A percentile compares a stretch with the other conserved stretches of the same genome.
Evolutionary conservation across 306 rosid species (phyloP).

Genomic region (Mimosa pudica): DNA sequence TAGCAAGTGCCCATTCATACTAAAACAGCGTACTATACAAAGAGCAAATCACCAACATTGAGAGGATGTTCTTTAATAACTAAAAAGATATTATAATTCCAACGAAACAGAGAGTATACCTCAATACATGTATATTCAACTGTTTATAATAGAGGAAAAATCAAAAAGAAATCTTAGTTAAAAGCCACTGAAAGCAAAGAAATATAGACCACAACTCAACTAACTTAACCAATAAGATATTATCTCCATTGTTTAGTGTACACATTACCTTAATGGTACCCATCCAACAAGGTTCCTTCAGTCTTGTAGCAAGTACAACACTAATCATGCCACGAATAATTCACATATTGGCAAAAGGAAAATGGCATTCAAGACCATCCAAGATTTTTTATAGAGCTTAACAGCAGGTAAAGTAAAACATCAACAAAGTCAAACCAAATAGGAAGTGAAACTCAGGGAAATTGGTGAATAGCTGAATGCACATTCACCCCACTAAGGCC

Average conservation of each 20-base stretch:
- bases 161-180: neutral
- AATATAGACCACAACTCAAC: slow-evolving; percentile 2
- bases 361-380: neutral
- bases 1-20: neutral
- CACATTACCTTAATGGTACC: neutral
- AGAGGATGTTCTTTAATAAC: neutral
- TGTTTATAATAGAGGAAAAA: slow-evolving; percentile 5
- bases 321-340: neutral
- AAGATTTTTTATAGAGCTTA: neutral
- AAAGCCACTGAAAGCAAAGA: slow-evolving; percentile 9
- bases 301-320: neutral
- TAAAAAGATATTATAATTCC: slow-evolving; percentile 6
- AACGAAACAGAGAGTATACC: slow-evolving; percentile 8
- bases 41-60: neutral
- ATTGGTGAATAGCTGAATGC: neutral
- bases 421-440: neutral
- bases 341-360: neutral
- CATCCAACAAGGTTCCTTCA: neutral
- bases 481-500: neutral
- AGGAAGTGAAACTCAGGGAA: neutral
- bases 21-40: neutral
- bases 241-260: neutral
- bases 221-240: slow-evolving; percentile 9
- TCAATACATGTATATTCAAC: too few relatives aligned
- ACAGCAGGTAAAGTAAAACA: neutral